A percentile compares a stretch with the other conserved stretches of the same genome.
Evolutionary conservation across 352 stramenopile genomes (phyloP).

Genomic region (Pythium sukuiense): DNA sequence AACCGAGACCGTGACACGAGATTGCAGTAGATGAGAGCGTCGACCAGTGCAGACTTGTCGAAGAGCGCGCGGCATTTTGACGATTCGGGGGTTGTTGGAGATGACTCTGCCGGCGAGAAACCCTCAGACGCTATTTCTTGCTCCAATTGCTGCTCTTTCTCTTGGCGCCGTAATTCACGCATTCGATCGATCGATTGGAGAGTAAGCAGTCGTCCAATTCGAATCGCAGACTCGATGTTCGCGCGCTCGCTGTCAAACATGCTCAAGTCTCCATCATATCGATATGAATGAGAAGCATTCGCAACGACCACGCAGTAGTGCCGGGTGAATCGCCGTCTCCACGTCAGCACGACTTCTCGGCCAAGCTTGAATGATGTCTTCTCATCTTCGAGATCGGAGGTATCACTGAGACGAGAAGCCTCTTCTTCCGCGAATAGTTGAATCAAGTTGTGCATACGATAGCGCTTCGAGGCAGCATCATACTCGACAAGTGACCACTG

Average conservation of each 20-base stretch:
- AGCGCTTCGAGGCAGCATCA: slow-evolving; percentile 59
- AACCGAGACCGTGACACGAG: slow-evolving; percentile 77
- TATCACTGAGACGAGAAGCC: slow-evolving; percentile 51
- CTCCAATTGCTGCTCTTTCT: slow-evolving; percentile 37
- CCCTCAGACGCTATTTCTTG: slow-evolving; percentile 1
- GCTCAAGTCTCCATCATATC: slow-evolving; percentile 62
- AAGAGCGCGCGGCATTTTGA: slow-evolving; percentile 17
- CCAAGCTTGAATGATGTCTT: slow-evolving; percentile 35
- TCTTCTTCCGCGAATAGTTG: slow-evolving; percentile 85
- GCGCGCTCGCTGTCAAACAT: slow-evolving; percentile 74
- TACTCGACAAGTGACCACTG: slow-evolving; percentile 84
- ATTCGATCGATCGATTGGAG: slow-evolving; percentile 72
- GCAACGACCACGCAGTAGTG: slow-evolving; percentile 80
- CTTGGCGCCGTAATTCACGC: slow-evolving; percentile 47
- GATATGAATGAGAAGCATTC: slow-evolving; percentile 71
- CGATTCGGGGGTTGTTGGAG: neutral
- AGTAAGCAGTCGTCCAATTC: slow-evolving; percentile 64
- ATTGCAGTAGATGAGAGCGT: slow-evolving; percentile 77
- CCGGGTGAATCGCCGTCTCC: slow-evolving; percentile 76
- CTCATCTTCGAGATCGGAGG: slow-evolving; percentile 7
- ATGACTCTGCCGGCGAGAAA: slow-evolving; percentile 7
- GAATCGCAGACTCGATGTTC: slow-evolving; percentile 84
- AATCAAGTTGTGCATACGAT: slow-evolving; percentile 82
- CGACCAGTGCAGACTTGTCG: slow-evolving; percentile 62
- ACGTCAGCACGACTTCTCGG: slow-evolving; percentile 66